These are phyloP conservation scores for Urostyla sp. DNA, from an alignment of 73 alveolate species.

Conservation along the genomic window DNA sequence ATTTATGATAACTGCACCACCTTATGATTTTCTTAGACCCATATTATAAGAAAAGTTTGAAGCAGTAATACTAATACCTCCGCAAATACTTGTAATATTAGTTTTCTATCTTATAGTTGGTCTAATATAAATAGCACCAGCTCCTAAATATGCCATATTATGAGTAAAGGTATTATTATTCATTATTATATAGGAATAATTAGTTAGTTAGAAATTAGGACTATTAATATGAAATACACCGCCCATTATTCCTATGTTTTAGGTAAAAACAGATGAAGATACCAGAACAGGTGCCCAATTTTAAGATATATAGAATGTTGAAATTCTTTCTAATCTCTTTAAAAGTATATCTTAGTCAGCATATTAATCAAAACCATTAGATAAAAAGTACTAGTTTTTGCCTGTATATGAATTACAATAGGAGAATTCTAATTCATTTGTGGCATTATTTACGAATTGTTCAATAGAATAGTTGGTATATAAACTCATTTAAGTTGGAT, in stretches of 20 bases:
- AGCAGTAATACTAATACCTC: conserved; percentile 20
- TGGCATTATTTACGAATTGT: neutral
- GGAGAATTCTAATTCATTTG: neutral
- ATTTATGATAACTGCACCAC: conserved; percentile 45
- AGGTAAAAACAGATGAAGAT: neutral
- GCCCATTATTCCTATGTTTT: conserved; percentile 41
- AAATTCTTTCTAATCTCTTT: conserved; percentile 21
- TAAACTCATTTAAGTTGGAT: neutral
- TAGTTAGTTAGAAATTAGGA: neutral
- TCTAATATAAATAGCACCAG: conserved; percentile 34
- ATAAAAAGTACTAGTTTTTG: neutral
- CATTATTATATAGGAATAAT: neutral
- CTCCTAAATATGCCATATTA: conserved; percentile 27
- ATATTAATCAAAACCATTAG: neutral
- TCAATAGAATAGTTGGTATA: neutral
- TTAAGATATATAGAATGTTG: conserved; percentile 6
- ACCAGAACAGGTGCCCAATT: neutral
- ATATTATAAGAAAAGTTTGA: neutral
- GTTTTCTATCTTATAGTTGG: neutral
- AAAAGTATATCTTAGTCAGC: conserved; percentile 17
- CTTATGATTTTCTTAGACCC: conserved; percentile 45
- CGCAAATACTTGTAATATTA: neutral
- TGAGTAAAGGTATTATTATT: conserved; percentile 2
- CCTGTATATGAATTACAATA: neutral
- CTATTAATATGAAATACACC: conserved; percentile 37